Evolutionary conservation across 2,329 filamentous ascomycete genomes (phyloP).

Genomic region (Sporothrix curviconia): DNA sequence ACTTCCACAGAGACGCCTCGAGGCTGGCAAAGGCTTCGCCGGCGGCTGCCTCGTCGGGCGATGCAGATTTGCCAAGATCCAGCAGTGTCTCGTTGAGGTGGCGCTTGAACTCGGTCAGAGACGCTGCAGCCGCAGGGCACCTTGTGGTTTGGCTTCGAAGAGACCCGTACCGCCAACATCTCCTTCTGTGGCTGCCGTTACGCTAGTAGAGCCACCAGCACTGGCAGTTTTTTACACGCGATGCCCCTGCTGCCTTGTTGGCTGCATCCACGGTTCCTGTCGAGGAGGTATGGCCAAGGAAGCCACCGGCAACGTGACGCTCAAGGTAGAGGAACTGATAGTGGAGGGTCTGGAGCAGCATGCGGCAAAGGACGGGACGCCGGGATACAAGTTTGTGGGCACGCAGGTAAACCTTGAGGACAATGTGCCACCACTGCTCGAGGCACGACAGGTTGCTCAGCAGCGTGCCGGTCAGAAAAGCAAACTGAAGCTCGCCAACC

Average conservation of each 20-base stretch:
- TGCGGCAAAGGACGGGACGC: constrained; percentile 38
- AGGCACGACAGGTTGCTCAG: constrained; percentile 53
- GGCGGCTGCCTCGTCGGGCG: constrained; percentile 37
- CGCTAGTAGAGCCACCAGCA: too few species aligned
- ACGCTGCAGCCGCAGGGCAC: constrained; percentile 34
- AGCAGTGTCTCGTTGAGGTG: constrained; percentile 43
- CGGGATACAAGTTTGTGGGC: constrained; percentile 39
- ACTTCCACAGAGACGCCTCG: constrained; percentile 40
- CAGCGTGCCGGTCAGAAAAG: constrained; percentile 50
- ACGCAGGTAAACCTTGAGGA: constrained; percentile 45
- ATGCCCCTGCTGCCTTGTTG: constrained; percentile 27
- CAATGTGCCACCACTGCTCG: constrained; percentile 56
- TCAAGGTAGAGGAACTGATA: constrained; percentile 51
- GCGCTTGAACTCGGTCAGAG: constrained; percentile 49
- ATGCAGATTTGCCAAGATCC: constrained; percentile 28
- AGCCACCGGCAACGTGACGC: constrained; percentile 36
- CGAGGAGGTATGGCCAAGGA: constrained; percentile 1
- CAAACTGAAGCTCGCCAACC: constrained; percentile 55
- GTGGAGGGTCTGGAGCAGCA: constrained; percentile 45
- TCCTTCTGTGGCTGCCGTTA: constrained; percentile 10
- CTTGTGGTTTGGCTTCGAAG: constrained; percentile 30
- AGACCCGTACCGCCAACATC: constrained; percentile 21
- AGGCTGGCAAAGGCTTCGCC: constrained; percentile 44
- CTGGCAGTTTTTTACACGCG: not conserved
- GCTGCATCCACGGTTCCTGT: too few species aligned